phyloP scores from a whole-genome alignment of 805 yeast genomes.

The Metschnikowia cerradonensis region DNA sequence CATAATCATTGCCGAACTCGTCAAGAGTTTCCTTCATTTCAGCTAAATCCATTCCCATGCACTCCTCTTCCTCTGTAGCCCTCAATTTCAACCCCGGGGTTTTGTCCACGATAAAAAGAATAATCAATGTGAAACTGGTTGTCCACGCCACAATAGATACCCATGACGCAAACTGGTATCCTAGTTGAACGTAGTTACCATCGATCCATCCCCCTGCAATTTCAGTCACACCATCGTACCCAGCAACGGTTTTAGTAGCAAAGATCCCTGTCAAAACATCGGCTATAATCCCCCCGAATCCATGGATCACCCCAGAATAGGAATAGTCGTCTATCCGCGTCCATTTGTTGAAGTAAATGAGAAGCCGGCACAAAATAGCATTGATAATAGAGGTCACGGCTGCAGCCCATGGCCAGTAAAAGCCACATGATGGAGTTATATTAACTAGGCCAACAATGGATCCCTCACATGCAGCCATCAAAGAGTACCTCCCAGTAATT shows the following conservation, averaged over 20 bases:
- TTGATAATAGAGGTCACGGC: constrained; percentile 39
- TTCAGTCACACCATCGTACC: constrained; percentile 40
- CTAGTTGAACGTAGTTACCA: constrained; percentile 44
- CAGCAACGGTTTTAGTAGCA: constrained; percentile 42
- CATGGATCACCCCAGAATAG: constrained; percentile 44
- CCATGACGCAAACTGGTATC: constrained; percentile 46
- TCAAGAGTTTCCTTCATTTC: constrained; percentile 50
- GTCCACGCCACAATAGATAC: constrained; percentile 43
- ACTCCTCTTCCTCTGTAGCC: constrained; percentile 44
- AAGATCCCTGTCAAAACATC: constrained; percentile 42
- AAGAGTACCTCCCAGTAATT: constrained; percentile 38
- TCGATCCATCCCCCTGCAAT: constrained; percentile 46
- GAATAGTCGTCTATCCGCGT: constrained; percentile 44
- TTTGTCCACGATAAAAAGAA: constrained; percentile 45
- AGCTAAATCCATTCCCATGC: constrained; percentile 47
- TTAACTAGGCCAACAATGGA: constrained; percentile 44
- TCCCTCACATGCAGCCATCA: constrained; percentile 44
- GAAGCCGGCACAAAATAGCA: constrained; percentile 34
- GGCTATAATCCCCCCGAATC: constrained; percentile 46
- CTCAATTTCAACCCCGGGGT: constrained; percentile 50
- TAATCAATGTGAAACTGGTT: constrained; percentile 35
- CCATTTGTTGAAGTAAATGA: constrained; percentile 35
- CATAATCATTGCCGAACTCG: constrained; percentile 34
- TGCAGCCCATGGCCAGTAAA: constrained; percentile 45
- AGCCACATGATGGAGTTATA: constrained; percentile 47